Base-by-base conservation (phyloP, 768 basidiomycete genomes). In the Lepiota venenata region DNA sequence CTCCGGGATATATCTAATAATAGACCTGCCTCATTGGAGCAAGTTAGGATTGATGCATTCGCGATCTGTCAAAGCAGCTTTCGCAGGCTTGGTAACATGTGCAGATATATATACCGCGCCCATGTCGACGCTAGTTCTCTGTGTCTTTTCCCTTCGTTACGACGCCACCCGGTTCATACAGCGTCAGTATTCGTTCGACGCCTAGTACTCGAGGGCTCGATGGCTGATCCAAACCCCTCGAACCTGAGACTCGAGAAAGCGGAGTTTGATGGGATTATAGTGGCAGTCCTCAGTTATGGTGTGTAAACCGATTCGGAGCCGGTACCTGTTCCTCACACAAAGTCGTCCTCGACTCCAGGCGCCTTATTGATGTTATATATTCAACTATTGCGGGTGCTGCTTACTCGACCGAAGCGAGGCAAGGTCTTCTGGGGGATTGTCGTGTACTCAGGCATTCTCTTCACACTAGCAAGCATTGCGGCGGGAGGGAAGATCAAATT, bases 291-390 rank as follows among this genome's bases (percentile, higher is more conserved):
- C 54, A 62, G 69, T 9, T 74, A 71, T 61, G 73, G 71, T 72
- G 47, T 21, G 66, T 58, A 12, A 8, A 14, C 16, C 37, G 18
- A 1, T 38, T 43, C 14, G 42, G 9, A 25, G 49, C 47, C 41
- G 36, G 50, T 25, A 22, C 32, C 40, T 18, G 32, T 36, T n/a
- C 22, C 11, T 12, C 46, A 29, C 20, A 12, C 43, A 11, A 25
- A 18, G 14, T 48, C 20, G 1, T 21, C 38, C 21, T 8, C 27
- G 29, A 8, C 25, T 22, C 25, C n/a, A 75, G 74, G 74, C 37
- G 73, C 72, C 15, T 47, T 74, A 45, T 45, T 72, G 10, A 75
- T 74, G 74, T 60, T 75, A 21, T 70, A 68, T 43, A 60, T 74
- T 16, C 74, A 74, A 58, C 61, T 75, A 25, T 50, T 59, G 5